Base-by-base conservation (phyloP, 768 basidiomycete genomes). In the Strobilomyces echinocephalus region DNA sequence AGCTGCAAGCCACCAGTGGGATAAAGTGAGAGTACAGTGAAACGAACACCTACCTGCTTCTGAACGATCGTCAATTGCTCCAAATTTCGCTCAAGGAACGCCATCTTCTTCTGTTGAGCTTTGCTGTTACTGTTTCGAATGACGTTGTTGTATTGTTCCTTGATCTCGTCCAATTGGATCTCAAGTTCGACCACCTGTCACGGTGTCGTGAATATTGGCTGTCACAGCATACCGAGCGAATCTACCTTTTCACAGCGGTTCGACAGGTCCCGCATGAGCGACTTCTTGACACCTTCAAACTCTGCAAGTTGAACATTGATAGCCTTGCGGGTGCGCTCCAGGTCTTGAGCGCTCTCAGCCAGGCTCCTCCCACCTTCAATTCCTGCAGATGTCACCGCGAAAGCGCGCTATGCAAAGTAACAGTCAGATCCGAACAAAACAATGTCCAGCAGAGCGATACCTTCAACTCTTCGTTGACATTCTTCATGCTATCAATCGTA, bases 31-130 rank as follows among this genome's bases (percentile, higher is more conserved):
- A 43, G 34, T 40, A 18, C n/a, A 36, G 21, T 10, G 47, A 50
- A 41, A 50, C 7, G 26, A 40, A 39, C 31, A 65, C 77, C 48
- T 57, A 88, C 95, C 85, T 97, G 94, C 72, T 97, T 97, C 80
- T 98, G 97, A 20, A 98, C 94, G 49, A 91, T 73, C 26, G 94
- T 95, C 59, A 98, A 74, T 66, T 95, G 92, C 65, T 97, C 95
- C 49, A 99, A 75, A 66, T 98, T 99, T 49, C 95, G 88, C 68
- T 97, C 94, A 50, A 99, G 73, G 81, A 97, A 97, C 12, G 93
- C 91, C 89, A 98, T 95, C 81, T 98, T 97, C 82, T 95, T 95
- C 74, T 95, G 92, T 62, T 99, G 97, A 8, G 95, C 92, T 70
- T 95, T 95, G 72, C 88, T 94, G 72, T 98, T 98, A 75, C 93